Conservation (phyloP, 208 protist genomes). For the Leishmania braziliensis region DNA sequence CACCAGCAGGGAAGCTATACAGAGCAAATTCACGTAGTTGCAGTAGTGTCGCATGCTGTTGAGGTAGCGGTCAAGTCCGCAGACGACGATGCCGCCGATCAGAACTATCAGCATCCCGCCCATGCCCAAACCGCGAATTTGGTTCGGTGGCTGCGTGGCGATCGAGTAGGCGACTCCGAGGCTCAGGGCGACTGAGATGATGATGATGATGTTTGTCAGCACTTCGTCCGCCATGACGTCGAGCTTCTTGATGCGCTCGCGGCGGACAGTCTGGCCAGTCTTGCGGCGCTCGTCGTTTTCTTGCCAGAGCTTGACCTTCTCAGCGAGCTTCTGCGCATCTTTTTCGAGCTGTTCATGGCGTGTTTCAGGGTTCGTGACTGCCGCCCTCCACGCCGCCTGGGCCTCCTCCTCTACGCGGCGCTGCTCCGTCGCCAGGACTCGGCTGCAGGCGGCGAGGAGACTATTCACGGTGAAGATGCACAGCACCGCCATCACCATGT, state of each 20-base stretch:
- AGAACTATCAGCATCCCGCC: constrained; percentile 38
- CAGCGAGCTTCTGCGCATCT: constrained; percentile 16
- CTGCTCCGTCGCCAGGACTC: constrained; percentile 31
- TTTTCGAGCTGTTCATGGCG: constrained; percentile 25
- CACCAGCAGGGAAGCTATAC: constrained; percentile 13
- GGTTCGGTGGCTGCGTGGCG: constrained; percentile 43
- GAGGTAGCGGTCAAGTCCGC: constrained; percentile 31
- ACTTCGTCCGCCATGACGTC: constrained; percentile 43
- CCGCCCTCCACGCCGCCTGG: constrained; percentile 13
- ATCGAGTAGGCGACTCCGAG: constrained; percentile 29
- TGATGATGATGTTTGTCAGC: constrained; percentile 53
- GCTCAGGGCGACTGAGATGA: constrained; percentile 32
- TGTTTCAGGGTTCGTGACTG: constrained; percentile 11
- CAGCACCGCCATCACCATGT: constrained; percentile 47
- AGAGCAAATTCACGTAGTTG: constrained; percentile 26
- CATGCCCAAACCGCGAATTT: constrained; percentile 49
- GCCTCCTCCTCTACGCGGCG: constrained; percentile 22
- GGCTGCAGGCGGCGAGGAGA: constrained; percentile 39
- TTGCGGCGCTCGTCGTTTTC: constrained; percentile 36
- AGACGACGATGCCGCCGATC: constrained; percentile 31
- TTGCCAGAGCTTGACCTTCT: constrained; percentile 33
- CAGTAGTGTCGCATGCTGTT: constrained; percentile 25
- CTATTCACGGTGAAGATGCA: constrained; percentile 36
- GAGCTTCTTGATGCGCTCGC: constrained; percentile 27
- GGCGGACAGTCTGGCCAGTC: constrained; percentile 24